phyloP scores from a whole-genome alignment of 306 rosid species.

The Fragaria vesca region DNA sequence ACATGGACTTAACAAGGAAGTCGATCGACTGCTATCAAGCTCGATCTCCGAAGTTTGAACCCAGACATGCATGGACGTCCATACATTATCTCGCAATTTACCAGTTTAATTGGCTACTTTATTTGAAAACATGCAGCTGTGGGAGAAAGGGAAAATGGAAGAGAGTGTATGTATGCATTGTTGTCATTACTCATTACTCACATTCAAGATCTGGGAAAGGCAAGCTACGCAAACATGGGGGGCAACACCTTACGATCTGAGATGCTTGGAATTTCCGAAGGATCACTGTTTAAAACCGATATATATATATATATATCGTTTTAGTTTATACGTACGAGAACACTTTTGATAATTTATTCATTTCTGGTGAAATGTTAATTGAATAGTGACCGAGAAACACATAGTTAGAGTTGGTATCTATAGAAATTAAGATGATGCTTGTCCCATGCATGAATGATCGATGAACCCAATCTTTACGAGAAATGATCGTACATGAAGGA shows the following conservation, averaged over 20 bases:
- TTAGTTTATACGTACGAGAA: background rate
- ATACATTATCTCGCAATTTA: background rate
- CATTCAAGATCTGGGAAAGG: background rate
- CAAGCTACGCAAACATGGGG: background rate
- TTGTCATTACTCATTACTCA: background rate
- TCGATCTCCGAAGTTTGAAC: background rate
- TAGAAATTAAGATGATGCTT: background rate
- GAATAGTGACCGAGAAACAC: background rate
- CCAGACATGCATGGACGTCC: background rate
- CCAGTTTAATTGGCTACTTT: background rate
- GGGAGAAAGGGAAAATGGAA: background rate
- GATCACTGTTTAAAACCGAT: background rate
- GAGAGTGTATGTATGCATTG: background rate
- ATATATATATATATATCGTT: background rate
- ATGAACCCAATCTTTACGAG: background rate
- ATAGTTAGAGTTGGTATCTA: background rate
- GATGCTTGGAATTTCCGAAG: background rate
- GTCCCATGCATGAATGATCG: background rate
- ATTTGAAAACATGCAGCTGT: background rate
- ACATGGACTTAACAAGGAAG: background rate
- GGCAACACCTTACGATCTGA: background rate
- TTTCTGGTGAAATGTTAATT: background rate
- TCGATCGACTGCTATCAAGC: background rate
- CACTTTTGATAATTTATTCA: background rate
- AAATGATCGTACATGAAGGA: background rate